Percentiles rank a stretch among this genome's conserved stretches.
Conservation (phyloP, 305 asterid species). For the Solanum chacoense region DNA sequence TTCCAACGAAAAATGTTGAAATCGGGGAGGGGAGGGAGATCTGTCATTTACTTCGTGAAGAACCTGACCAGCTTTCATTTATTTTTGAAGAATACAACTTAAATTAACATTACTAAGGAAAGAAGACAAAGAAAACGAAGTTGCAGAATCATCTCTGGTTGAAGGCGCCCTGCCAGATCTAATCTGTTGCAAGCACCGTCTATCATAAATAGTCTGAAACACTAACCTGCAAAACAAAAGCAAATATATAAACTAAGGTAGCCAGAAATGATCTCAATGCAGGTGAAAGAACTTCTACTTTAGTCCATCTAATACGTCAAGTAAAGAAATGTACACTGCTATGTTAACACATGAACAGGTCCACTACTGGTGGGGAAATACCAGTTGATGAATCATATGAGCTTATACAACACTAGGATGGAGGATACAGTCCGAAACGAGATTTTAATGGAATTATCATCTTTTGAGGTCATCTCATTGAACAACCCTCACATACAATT, state of each 20-base stretch:
- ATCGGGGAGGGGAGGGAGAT: not conserved
- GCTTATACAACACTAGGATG: not conserved
- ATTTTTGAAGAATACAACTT: not conserved
- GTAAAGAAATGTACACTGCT: not conserved
- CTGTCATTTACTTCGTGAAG: not conserved
- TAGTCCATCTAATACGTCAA: not conserved
- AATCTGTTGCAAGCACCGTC: not conserved
- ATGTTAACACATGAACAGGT: not conserved
- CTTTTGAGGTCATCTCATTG: not conserved
- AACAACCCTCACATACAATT: not conserved
- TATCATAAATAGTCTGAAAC: not conserved
- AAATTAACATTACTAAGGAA: not conserved
- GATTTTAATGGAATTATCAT: not conserved
- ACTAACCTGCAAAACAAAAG: not conserved
- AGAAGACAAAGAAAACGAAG: not conserved
- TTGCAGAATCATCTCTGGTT: not conserved
- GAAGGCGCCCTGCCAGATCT: not conserved
- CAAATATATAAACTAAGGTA: not conserved
- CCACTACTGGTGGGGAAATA: not conserved
- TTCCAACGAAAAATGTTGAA: not conserved
- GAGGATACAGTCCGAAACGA: not conserved
- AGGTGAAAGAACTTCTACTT: not conserved
- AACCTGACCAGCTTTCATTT: not conserved
- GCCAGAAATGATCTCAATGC: not conserved
- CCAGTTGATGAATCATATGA: not conserved